phyloP scores from a whole-genome alignment of 768 basidiomycete species.

The Hirschioporus abietinus region DNA sequence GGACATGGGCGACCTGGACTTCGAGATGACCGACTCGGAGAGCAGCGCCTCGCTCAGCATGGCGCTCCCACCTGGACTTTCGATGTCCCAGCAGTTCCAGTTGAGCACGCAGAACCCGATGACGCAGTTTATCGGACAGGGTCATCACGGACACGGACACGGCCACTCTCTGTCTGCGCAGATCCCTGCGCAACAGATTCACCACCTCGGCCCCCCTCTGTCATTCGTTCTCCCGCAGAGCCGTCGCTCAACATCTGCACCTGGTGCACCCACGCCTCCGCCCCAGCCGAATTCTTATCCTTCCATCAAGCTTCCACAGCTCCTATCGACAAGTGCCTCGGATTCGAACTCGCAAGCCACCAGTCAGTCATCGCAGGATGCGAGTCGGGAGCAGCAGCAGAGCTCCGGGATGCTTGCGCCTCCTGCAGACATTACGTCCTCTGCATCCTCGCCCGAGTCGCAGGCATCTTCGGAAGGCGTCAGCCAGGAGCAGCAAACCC shows the following conservation, averaged over 20 bases:
- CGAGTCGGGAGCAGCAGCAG: background rate
- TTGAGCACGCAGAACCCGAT: background rate
- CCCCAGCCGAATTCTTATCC: background rate
- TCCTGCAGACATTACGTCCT: background rate
- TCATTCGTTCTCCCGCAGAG: constrained; percentile 17
- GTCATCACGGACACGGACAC: background rate
- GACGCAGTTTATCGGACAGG: background rate
- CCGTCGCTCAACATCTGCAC: constrained; percentile 48
- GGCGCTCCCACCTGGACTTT: background rate
- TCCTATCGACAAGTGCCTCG: background rate
- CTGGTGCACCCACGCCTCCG: constrained; percentile 18
- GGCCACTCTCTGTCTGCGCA: background rate
- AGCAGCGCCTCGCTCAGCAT: background rate
- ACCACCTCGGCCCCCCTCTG: background rate
- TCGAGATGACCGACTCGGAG: constrained; percentile 4
- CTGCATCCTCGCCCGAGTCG: background rate
- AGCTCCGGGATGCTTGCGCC: background rate
- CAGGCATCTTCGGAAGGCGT: background rate
- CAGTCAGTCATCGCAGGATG: background rate
- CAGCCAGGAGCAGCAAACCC: constrained; percentile 1
- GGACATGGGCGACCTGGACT: background rate
- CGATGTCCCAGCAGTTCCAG: background rate
- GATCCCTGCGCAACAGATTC: background rate
- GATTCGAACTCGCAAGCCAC: background rate
- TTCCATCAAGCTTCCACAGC: background rate